Evolutionary conservation across 805 yeast genomes (phyloP), one percentile per base, ranked within the genome.

Genomic region (Candida fluviatilis): DNA sequence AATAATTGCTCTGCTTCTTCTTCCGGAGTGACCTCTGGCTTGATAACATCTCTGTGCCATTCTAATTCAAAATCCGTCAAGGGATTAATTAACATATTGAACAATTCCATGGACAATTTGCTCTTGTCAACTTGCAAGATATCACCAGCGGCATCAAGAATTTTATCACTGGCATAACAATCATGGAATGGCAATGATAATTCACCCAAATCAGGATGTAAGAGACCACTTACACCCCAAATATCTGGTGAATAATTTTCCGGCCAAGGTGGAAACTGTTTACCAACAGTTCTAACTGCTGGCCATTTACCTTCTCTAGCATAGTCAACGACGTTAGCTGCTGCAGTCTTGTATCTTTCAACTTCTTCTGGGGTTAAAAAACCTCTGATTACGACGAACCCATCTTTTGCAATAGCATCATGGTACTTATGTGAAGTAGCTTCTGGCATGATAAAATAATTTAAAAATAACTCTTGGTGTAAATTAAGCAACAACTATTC

Each of bases 191-290:
- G 62, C 2, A 36, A 16, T 2, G 69, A 53, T 39, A 60, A 45
- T 4, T 60, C 64, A 1, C 62, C 60, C 41, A 71, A 51, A 29
- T 63, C 71, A 0, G 79, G 79, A 45, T 73, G 70, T 49, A 73
- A 53, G 32, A 73, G 57, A 5, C 74, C 74, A 4, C 69, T 53
- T 7, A 73, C 59, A 0, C 79, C 79, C 79, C 79, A 73, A 39
- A 73, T 73, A 42, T 73, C 78, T 3, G 77, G 76, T 38, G 64
- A 62, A 46, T 62, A 69, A 39, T 69, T 67, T 37, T 57, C 58
- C 13, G 77, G 76, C 79, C 79, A 73, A n/a, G 79, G 79, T 5
- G 79, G 79, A 46, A 73, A 73, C 47, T 73, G 79, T 43, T 73
- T 73, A 5, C 77, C 78, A 33, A 69, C 52, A 3, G 76, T 70